phyloP scores from a whole-genome alignment of 805 yeast species.

The Phaffomyces opuntiae region DNA sequence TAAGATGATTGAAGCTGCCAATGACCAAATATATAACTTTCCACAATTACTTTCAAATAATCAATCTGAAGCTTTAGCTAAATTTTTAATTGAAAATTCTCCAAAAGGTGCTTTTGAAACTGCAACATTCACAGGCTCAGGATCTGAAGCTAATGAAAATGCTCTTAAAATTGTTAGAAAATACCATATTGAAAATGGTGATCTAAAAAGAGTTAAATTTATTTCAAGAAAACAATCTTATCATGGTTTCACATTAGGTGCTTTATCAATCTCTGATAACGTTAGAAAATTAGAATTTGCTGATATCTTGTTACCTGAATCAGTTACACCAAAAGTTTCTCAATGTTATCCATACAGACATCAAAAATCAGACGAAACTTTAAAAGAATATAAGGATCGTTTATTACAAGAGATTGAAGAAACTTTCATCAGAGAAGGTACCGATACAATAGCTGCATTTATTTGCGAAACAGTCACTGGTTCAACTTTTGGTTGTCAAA shows the following conservation, averaged over 20 bases:
- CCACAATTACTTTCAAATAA: conserved; percentile 26
- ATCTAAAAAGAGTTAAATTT: conserved; percentile 33
- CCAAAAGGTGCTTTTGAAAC: conserved; percentile 36
- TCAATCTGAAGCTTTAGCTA: conserved; percentile 35
- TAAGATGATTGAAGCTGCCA: conserved; percentile 33
- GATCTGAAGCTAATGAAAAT: conserved; percentile 62
- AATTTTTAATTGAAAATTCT: conserved; percentile 37
- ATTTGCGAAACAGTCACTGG: conserved; percentile 41
- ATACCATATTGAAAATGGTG: conserved; percentile 37
- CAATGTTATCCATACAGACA: conserved; percentile 26
- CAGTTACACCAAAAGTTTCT: conserved; percentile 20
- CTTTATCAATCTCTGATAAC: conserved; percentile 35
- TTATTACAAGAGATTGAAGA: conserved; percentile 36
- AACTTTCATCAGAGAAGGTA: conserved; percentile 33
- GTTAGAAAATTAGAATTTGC: conserved; percentile 30
- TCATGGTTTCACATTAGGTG: conserved; percentile 44
- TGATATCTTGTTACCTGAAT: conserved; percentile 22
- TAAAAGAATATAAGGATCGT: conserved; percentile 33
- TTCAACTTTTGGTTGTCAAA: conserved; percentile 37
- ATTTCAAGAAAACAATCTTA: conserved; percentile 40
- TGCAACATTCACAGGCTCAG: conserved; percentile 47
- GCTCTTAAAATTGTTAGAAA: conserved; percentile 52
- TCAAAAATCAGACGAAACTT: conserved; percentile 26
- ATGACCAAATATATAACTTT: conserved; percentile 31
- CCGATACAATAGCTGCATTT: conserved; percentile 37